phyloP scores from a whole-genome alignment of 306 rosid species.

The Styphnolobium japonicum region DNA sequence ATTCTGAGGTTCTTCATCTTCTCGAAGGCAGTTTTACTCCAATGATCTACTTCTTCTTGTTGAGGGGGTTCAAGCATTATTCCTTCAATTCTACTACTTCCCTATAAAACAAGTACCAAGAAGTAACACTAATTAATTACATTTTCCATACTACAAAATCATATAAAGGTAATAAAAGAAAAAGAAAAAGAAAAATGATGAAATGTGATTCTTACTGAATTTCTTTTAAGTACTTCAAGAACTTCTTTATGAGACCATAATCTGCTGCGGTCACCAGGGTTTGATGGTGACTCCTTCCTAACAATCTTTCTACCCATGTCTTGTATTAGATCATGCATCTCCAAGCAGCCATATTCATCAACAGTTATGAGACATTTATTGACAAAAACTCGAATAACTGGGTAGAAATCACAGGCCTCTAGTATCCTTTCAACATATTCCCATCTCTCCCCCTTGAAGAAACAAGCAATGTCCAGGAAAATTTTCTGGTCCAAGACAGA shows the following conservation, averaged over 20 bases:
- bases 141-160: neutral
- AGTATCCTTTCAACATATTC: neutral
- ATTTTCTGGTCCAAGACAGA: neutral
- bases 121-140: neutral
- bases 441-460: neutral
- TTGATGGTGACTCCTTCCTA: too few relatives aligned
- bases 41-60: neutral
- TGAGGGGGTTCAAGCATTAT: conserved; percentile 24
- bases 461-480: neutral
- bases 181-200: neutral
- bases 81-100: conserved; percentile 10
- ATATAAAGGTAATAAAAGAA: too few relatives aligned
- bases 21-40: neutral
- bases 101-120: neutral
- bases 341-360: too few relatives aligned
- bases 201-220: too few relatives aligned
- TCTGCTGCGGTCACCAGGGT: too few relatives aligned
- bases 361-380: too few relatives aligned
- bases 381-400: too few relatives aligned
- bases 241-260: too few relatives aligned
- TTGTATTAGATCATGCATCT: too few relatives aligned
- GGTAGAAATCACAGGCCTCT: too few relatives aligned
- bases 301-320: too few relatives aligned
- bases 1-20: conserved; percentile 22
- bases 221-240: too few relatives aligned